Evolutionary conservation across 202 grass and related monocot genomes (phyloP), one percentile per base, ranked within the genome.

Genomic region (Musa balbisiana): DNA sequence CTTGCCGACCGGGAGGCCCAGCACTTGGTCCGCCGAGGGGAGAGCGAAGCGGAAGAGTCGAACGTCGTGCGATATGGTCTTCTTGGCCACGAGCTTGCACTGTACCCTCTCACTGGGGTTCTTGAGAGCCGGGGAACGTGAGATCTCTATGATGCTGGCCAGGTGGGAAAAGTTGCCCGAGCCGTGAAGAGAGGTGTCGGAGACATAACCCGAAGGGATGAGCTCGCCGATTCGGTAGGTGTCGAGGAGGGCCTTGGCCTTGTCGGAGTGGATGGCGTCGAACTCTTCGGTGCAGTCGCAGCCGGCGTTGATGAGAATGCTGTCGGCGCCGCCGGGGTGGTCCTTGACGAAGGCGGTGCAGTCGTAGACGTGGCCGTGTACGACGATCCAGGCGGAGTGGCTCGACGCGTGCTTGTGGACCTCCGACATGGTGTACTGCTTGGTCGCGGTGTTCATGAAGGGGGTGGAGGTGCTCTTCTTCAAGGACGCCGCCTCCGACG

Each of bases 251-350:
- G 79, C 79, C 85, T 93, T 98, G 29, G 94, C 91, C 80, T 93
- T 98, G 87, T 92, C 88, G n/a, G 88, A 92, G 75, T 98, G 94
- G 80, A 98, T 98, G 58, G 91, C 85, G 72, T 94, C 94, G 79
- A 98, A 98, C 80, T 98, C 94, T 81, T 98, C 91, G 1, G 94
- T 92, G 88, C 94, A 98, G 79, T 98, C 94, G 1, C 67, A 19
- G 76, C 94, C 91, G 14, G 94, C 91, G 55, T 98, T 94, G 88
- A 98, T 94, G 79, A 98, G 87, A 76, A 98, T 93, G 73, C 94
- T 98, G 82, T 98, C 91, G 56, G 88, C 77, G 80, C 94, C 91
- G 9, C 94, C 94, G 0, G 91, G 94, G 82, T 98, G 94, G 50
- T 92, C 94, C 74, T 79, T 94, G 64, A 98, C 64, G 80, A 98